A percentile compares a stretch with the other conserved stretches of the same genome.
These are phyloP conservation scores for Cocos nucifera DNA, from an alignment of 176 grass and related monocot genomes.

Conservation along the genomic window DNA sequence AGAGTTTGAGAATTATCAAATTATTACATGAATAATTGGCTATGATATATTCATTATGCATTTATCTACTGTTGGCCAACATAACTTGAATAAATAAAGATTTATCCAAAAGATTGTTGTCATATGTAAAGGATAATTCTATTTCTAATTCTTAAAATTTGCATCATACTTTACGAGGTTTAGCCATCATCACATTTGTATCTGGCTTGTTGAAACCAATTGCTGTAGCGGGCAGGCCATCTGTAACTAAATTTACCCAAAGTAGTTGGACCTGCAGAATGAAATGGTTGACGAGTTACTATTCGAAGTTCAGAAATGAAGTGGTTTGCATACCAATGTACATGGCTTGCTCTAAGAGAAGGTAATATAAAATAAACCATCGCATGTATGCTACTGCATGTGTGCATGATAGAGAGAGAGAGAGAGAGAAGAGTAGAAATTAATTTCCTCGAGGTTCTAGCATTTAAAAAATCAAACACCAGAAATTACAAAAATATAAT, in stretches of 20 bases:
- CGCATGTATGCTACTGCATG: no score
- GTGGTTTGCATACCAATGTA: not conserved
- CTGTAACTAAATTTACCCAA: conserved; percentile 98
- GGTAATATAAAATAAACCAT: no score
- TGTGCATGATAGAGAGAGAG: no score
- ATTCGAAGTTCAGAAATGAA: not conserved
- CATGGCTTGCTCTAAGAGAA: not conserved
- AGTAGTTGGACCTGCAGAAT: conserved; percentile 82
- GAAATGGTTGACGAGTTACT: conserved; percentile 2
- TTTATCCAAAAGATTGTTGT: no score
- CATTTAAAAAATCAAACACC: no score
- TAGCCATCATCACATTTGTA: conserved; percentile 77
- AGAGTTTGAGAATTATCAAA: no score
- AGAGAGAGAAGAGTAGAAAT: no score
- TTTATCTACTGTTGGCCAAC: not conserved
- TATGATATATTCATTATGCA: not conserved
- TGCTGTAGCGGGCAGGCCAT: conserved; percentile 92
- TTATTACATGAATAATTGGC: no score
- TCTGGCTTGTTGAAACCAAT: conserved; percentile 99
- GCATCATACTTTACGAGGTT: conserved; percentile 74
- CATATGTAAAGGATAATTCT: not conserved
- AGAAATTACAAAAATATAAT: no score
- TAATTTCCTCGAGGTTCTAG: no score
- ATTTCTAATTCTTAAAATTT: not conserved
- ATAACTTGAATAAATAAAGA: no score